A percentile compares a stretch with the other conserved stretches of the same genome.
Evolutionary conservation across 371 early-diverging fungal species (phyloP).

Genomic region (Lichtheimia ornata): DNA sequence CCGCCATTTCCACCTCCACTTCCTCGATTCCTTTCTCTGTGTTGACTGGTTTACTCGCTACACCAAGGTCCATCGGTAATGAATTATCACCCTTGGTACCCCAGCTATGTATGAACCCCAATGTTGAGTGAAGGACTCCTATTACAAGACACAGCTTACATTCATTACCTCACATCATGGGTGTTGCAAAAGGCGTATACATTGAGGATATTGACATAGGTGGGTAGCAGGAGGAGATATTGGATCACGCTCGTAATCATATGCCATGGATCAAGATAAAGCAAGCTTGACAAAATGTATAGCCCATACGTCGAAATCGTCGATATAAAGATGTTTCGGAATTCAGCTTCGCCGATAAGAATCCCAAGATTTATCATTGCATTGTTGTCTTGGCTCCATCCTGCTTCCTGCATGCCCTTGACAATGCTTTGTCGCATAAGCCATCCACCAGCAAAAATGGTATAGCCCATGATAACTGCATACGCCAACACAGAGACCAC

Average conservation of each 20-base stretch:
- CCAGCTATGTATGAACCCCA: conserved; percentile 64
- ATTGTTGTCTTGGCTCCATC: conserved; percentile 22
- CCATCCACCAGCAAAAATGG: conserved; percentile 54
- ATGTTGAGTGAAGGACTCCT: neutral
- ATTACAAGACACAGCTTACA: too few relatives aligned
- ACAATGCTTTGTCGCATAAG: conserved; percentile 42
- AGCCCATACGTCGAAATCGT: conserved; percentile 82
- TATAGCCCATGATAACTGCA: conserved; percentile 58
- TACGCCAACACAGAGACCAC: conserved; percentile 55
- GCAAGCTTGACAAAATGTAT: conserved; percentile 75
- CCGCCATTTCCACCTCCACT: conserved; percentile 71
- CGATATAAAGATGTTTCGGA: conserved; percentile 81
- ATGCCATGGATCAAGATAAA: conserved; percentile 92
- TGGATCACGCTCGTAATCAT: conserved; percentile 89
- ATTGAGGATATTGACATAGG: conserved; percentile 87
- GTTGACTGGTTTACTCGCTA: conserved; percentile 34
- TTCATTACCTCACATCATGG: conserved; percentile 75
- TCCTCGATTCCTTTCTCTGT: conserved; percentile 50
- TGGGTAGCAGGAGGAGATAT: conserved; percentile 84
- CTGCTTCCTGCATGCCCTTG: conserved; percentile 16
- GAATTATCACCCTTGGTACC: conserved; percentile 90
- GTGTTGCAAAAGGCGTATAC: conserved; percentile 91
- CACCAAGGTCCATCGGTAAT: conserved; percentile 52
- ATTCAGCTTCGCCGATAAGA: conserved; percentile 44
- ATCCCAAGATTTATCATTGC: conserved; percentile 17